Evolutionary conservation across 176 grass and related monocot species (phyloP).

Genomic region (Metroxylon sagu): DNA sequence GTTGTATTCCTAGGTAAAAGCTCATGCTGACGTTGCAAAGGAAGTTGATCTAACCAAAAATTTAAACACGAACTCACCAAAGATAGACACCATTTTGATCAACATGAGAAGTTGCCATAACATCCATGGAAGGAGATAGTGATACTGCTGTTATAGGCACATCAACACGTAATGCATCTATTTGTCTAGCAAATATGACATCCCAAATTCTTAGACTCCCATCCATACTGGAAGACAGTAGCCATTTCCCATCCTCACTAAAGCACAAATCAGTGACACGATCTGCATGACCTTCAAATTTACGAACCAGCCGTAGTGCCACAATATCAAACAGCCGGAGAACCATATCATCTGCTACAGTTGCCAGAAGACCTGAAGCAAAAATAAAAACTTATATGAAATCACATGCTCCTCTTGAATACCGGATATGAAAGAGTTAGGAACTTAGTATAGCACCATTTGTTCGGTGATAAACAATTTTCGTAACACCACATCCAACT

Average conservation of each 20-base stretch:
- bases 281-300: slow-evolving; percentile 83
- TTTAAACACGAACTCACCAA: slow-evolving; percentile 50
- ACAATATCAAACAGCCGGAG: slow-evolving; percentile 66
- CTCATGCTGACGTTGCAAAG: too few relatives aligned
- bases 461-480: slow-evolving; percentile 79
- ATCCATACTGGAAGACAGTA: slow-evolving; percentile 93
- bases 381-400: slow-evolving; percentile 27
- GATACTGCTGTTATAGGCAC: slow-evolving; percentile 69
- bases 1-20: too few relatives aligned
- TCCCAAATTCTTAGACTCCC: slow-evolving; percentile 95
- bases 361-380: slow-evolving; percentile 74
- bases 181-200: slow-evolving; percentile 84
- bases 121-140: slow-evolving; percentile 87
- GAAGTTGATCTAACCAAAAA: slow-evolving; percentile 5
- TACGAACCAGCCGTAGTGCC: slow-evolving; percentile 67
- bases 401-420: slow-evolving; percentile 16
- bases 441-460: slow-evolving; percentile 56
- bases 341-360: slow-evolving; percentile 66
- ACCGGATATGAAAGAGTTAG: slow-evolving; percentile 8
- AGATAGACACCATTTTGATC: slow-evolving; percentile 98
- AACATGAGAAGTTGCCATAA: slow-evolving; percentile 89
- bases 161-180: slow-evolving; percentile 85
- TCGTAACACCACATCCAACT: slow-evolving; percentile 60
- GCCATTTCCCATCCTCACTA: slow-evolving; percentile 95
- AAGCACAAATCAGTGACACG: slow-evolving; percentile 86